Evolutionary conservation across 1,284 basidiomycete genomes (phyloP), one percentile per base, ranked within the genome.

Genomic region (Malassezia sp.): DNA sequence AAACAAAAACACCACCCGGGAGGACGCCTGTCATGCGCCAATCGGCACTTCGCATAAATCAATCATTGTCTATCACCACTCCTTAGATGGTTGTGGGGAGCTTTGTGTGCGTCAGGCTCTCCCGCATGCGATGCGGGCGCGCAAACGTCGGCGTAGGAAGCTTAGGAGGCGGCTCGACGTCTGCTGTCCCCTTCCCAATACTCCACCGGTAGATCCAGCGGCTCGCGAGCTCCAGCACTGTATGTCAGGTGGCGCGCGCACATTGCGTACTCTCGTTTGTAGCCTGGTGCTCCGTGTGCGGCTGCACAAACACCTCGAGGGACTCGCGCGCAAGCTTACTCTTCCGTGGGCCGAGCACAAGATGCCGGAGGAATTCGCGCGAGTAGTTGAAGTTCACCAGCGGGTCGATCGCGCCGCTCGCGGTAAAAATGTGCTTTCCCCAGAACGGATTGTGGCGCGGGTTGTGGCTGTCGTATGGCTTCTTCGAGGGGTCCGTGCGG

Each of bases 401-500:
- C 33, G 57, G 58, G 42, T 68, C 65, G 9, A 49, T 45, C 12
- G 46, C 56, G 15, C 65, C 65, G 23, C 45, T 52, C 24, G 55
- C 56, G 30, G 60, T 56, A 42, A 59, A 60, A 20, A 68, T 60
- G 41, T 59, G 52, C 36, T 68, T 68, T 14, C 59, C 60, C 57
- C 59, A 67, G 31, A 61, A 60, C 0, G 59, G 60, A 26, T 59
- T 59, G 5, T 15, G 14, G 1, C 27, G 27, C 5, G 59, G 10
- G 30, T 56, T 55, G 22, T 18, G 14, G n/a, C 29, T 32, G 1
- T 17, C 23, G 34, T 52, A 54, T 5, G 45, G 42, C 10, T 18
- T 34, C 18, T 35, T 30, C 1, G 52, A 52, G 8, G 55, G 57
- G 38, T 57, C 49, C 2, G 45, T 49, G 17, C 11, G 20, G 5